These are phyloP conservation scores for Vigna hirtella DNA, from an alignment of 306 rosid genomes.

Conservation along the genomic window DNA sequence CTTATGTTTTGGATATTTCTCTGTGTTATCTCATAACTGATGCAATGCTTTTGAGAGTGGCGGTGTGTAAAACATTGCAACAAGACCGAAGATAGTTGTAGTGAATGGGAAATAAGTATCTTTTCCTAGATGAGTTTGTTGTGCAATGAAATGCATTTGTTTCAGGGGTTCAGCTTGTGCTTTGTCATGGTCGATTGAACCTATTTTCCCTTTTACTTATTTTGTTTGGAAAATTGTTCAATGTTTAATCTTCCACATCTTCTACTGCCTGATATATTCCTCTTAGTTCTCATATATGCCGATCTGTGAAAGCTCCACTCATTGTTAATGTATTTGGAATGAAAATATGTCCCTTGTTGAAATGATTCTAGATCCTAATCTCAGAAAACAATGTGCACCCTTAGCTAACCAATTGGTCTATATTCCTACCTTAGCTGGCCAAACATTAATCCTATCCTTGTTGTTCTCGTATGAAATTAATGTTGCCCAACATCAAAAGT, in stretches of 20 bases:
- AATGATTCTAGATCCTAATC: not conserved
- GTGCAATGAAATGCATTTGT: not conserved
- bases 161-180: conserved; percentile 15
- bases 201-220: not conserved
- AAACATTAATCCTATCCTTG: not conserved
- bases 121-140: not conserved
- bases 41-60: not conserved
- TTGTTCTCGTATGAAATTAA: conserved; percentile 4
- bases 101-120: not conserved
- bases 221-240: conserved; percentile 4
- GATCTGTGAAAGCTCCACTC: not conserved
- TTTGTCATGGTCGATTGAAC: not conserved
- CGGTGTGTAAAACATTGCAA: not conserved
- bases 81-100: not conserved
- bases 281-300: not conserved
- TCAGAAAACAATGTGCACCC: not conserved
- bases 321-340: not conserved
- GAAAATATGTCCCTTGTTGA: not conserved
- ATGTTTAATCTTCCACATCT: not conserved
- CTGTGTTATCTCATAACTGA: not conserved
- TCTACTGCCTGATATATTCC: not conserved
- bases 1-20: conserved; percentile 23
- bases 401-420: not conserved
- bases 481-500: conserved; percentile 3
- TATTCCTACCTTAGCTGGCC: not conserved